Conservation (phyloP, 2,329 filamentous ascomycete genomes). For the Mycosphaerella arachidis region DNA sequence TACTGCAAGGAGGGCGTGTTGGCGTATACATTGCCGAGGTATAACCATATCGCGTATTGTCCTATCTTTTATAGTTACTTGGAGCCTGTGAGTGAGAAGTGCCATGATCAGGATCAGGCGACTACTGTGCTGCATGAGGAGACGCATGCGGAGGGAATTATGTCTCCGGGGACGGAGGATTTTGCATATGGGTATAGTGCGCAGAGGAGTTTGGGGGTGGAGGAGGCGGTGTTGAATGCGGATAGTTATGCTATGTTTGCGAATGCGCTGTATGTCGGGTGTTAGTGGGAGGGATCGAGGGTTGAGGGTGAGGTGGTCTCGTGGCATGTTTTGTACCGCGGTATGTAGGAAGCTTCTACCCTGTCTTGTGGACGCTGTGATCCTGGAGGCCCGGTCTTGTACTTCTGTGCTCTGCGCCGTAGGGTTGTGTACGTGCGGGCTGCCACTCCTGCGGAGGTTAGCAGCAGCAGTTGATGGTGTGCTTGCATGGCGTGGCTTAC, state of each 20-base stretch:
- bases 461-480: background rate
- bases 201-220: conserved; percentile 41
- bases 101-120: conserved; percentile 62
- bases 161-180: conserved; percentile 55
- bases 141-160: conserved; percentile 56
- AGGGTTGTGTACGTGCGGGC: background rate
- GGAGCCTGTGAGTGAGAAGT: conserved; percentile 46
- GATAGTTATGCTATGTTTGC: conserved; percentile 57
- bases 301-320: background rate
- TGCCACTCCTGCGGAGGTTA: background rate
- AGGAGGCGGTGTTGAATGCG: conserved; percentile 58
- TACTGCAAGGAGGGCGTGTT: conserved; percentile 52
- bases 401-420: background rate
- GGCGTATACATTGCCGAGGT: conserved; percentile 53
- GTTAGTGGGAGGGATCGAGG: background rate
- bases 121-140: conserved; percentile 63
- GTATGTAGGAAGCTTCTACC: background rate
- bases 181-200: conserved; percentile 55
- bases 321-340: background rate
- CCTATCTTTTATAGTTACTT: conserved; percentile 55
- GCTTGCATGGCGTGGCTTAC: background rate
- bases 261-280: conserved; percentile 4
- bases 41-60: conserved; percentile 59
- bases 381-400: background rate
- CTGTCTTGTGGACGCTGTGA: background rate